A percentile compares a stretch with the other conserved stretches of the same genome.
phyloP scores from a whole-genome alignment of 768 basidiomycete genomes.

The Peribolospora kevripleyi region DNA sequence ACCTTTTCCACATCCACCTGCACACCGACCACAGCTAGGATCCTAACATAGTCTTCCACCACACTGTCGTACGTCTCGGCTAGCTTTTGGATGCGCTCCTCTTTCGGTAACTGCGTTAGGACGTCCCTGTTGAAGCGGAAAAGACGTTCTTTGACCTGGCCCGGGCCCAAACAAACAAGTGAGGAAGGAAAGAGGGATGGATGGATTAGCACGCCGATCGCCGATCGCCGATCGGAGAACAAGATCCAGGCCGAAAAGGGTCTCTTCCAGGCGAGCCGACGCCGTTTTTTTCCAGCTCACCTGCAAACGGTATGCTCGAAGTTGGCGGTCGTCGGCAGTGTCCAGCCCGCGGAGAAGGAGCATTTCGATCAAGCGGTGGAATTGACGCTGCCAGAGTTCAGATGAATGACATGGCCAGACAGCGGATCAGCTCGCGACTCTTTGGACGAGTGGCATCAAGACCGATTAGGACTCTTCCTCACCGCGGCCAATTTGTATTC shows the following conservation, averaged over 20 bases:
- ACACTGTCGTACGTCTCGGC: conserved; percentile 82
- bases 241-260: no score
- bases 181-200: not conserved
- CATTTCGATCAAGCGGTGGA: conserved; percentile 77
- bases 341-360: conserved; percentile 50
- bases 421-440: not conserved
- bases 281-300: conserved; percentile 6
- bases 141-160: conserved; percentile 63
- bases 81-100: conserved; percentile 65
- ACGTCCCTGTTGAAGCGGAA: conserved; percentile 61
- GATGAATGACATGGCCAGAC: not conserved
- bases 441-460: not conserved
- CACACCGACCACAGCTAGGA: conserved; percentile 25
- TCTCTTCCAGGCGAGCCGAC: no score
- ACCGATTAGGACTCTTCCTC: conserved; percentile 11
- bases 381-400: conserved; percentile 46
- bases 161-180: not conserved
- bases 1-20: not conserved
- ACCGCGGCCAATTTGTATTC: conserved; percentile 79
- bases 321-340: conserved; percentile 26
- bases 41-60: conserved; percentile 55
- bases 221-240: no score
- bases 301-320: conserved; percentile 46
- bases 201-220: not conserved
- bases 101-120: conserved; percentile 60